Percentiles rank a stretch among this genome's conserved stretches.
phyloP scores from a whole-genome alignment of 257 asterid genomes.

The Plantago major region DNA sequence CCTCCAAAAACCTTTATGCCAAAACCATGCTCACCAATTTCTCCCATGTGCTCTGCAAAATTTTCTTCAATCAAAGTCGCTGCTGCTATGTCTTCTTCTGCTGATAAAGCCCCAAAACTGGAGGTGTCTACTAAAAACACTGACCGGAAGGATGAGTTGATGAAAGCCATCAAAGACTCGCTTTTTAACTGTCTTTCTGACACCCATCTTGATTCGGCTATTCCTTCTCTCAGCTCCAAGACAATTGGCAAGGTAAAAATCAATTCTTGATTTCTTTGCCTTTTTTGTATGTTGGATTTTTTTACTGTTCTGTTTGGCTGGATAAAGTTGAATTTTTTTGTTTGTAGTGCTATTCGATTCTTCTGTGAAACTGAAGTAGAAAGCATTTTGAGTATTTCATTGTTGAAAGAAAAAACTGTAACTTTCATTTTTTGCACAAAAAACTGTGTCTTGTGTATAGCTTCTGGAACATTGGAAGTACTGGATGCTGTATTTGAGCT shows the following conservation, averaged over 20 bases:
- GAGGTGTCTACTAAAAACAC: constrained; percentile 24
- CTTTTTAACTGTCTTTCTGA: constrained; percentile 68
- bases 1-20: constrained; percentile 35
- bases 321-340: no score
- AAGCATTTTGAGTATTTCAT: no score
- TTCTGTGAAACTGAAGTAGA: no score
- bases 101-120: constrained; percentile 23
- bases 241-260: constrained; percentile 78
- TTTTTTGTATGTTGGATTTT: not conserved
- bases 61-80: constrained; percentile 29
- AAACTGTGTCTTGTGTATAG: no score
- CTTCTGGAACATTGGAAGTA: no score
- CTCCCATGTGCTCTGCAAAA: constrained; percentile 25
- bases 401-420: no score
- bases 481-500: no score
- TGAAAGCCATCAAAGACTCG: constrained; percentile 47
- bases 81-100: constrained; percentile 53
- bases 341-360: no score
- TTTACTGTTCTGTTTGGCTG: not conserved
- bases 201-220: constrained; percentile 64
- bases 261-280: not conserved
- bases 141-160: constrained; percentile 49
- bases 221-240: constrained; percentile 70
- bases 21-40: constrained; percentile 18
- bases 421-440: no score